Evolutionary conservation across 352 stramenopile species (phyloP).

Genomic region (Globisporangium rhizosaccharum): DNA sequence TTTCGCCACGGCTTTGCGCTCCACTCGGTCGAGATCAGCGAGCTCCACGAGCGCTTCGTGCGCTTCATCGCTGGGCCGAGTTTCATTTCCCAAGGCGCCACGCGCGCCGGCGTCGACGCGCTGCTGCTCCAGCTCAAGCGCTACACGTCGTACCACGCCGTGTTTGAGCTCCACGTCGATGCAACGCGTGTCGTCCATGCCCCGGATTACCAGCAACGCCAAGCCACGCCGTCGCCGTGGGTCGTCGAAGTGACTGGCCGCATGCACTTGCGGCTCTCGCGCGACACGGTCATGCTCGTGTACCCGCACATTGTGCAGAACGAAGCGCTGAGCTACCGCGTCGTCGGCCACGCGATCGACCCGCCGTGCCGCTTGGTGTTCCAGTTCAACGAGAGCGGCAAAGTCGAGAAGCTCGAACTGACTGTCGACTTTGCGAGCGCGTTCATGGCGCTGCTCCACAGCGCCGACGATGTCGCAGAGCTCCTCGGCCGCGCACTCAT

Average conservation of each 20-base stretch:
- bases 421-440: constrained; percentile 50
- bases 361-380: constrained; percentile 42
- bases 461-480: constrained; percentile 21
- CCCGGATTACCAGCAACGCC: constrained; percentile 2
- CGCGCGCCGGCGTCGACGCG: constrained; percentile 32
- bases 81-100: constrained; percentile 28
- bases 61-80: constrained; percentile 33
- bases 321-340: constrained; percentile 38
- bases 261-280: constrained; percentile 48
- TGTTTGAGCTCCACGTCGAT: constrained; percentile 30
- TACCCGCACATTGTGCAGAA: constrained; percentile 57
- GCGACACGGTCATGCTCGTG: constrained; percentile 65
- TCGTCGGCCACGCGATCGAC: constrained; percentile 58
- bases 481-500: constrained; percentile 46
- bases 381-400: constrained; percentile 44
- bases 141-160: constrained; percentile 64
- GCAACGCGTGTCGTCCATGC: constrained; percentile 23
- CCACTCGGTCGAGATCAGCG: constrained; percentile 49
- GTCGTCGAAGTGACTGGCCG: constrained; percentile 31
- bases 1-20: constrained; percentile 60
- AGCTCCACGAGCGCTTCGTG: constrained; percentile 57
- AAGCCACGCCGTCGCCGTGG: constrained; percentile 7
- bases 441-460: constrained; percentile 41
- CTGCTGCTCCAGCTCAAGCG: constrained; percentile 61
- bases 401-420: constrained; percentile 53